Conservation (phyloP, 345 rosid species). For the Arabidopsis arenosa region DNA sequence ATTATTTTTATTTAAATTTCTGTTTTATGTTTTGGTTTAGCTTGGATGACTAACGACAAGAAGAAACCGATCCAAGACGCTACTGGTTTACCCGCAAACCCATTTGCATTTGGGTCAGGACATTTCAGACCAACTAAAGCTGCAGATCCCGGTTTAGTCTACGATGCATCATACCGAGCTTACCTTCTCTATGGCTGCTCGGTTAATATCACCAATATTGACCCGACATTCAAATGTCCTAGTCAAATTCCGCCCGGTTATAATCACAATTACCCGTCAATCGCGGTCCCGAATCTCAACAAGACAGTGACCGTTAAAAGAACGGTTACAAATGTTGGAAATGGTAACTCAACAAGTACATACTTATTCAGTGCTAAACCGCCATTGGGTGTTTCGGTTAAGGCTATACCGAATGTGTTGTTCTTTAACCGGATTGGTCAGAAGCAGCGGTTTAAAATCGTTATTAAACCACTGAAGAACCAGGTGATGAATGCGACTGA, state of each 20-base stretch:
- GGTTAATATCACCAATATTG: conserved; percentile 22
- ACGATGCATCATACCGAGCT: conserved; percentile 64
- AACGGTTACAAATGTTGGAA: conserved; percentile 77
- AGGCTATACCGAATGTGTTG: conserved; percentile 56
- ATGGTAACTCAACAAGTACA: conserved; percentile 45
- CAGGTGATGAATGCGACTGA: conserved; percentile 4
- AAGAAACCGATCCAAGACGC: conserved; percentile 53
- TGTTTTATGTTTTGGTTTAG: conserved; percentile 43
- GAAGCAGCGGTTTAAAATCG: conserved; percentile 60
- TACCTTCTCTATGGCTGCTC: conserved; percentile 68
- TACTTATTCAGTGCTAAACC: conserved; percentile 52
- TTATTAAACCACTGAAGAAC: conserved; percentile 33
- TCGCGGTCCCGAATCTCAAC: conserved; percentile 55
- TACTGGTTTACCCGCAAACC: conserved; percentile 52
- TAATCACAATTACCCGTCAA: conserved; percentile 73
- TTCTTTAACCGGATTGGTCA: conserved; percentile 53
- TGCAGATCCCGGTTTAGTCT: conserved; percentile 83
- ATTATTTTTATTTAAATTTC: neutral
- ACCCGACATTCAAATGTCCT: conserved; percentile 55
- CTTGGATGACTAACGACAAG: conserved; percentile 55
- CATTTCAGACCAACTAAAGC: conserved; percentile 66
- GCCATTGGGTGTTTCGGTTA: conserved; percentile 57
- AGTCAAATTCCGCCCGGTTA: conserved; percentile 38
- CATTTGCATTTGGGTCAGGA: conserved; percentile 73
- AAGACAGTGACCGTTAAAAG: conserved; percentile 49